These are phyloP conservation scores for Saccharomycopsis vini DNA, from an alignment of 805 yeast genomes.

Conservation along the genomic window DNA sequence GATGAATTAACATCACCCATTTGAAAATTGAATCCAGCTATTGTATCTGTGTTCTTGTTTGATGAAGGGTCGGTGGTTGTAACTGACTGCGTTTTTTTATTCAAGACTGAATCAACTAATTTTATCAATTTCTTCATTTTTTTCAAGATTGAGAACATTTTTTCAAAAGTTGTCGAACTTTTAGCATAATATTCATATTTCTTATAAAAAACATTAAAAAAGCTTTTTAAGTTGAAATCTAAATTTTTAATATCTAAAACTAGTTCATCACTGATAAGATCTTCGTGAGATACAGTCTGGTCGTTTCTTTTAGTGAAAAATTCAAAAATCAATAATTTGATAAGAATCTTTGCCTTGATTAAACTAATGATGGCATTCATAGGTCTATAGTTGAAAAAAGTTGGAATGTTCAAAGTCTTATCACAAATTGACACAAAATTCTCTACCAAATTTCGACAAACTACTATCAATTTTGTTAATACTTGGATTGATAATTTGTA, in stretches of 20 bases:
- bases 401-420: conserved; percentile 36
- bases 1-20: background rate
- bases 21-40: conserved; percentile 17
- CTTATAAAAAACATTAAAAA: conserved; percentile 16
- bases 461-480: conserved; percentile 33
- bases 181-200: conserved; percentile 15
- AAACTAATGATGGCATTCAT: conserved; percentile 43
- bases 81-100: conserved; percentile 3
- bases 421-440: conserved; percentile 35
- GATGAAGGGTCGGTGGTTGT: background rate
- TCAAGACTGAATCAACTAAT: conserved; percentile 15
- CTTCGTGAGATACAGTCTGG: conserved; percentile 22
- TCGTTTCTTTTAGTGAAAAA: background rate
- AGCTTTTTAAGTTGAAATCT: conserved; percentile 17
- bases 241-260: conserved; percentile 13
- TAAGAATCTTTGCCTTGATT: conserved; percentile 37
- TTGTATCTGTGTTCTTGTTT: too few species aligned
- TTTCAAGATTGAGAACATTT: conserved; percentile 19
- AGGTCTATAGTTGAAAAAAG: conserved; percentile 45
- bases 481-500: conserved; percentile 13
- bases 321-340: conserved; percentile 27
- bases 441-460: conserved; percentile 38
- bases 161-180: conserved; percentile 14
- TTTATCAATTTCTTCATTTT: conserved; percentile 18
- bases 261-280: conserved; percentile 20